Conservation (phyloP, 2,329 filamentous ascomycete genomes). For the Triangularia setosa region DNA sequence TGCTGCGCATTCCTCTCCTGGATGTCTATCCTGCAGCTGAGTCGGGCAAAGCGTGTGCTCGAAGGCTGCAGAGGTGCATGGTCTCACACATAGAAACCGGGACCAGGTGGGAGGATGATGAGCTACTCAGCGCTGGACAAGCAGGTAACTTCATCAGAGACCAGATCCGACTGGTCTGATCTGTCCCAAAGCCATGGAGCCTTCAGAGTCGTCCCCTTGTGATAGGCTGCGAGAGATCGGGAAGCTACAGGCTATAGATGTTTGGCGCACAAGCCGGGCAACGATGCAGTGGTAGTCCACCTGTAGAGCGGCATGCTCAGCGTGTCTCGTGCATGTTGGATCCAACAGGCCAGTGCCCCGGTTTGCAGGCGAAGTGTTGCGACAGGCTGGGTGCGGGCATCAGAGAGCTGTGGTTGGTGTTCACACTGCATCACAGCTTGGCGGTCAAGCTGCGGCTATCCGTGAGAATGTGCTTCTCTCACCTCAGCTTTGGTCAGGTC, state of each 20-base stretch:
- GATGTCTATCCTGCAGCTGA: conserved; percentile 11
- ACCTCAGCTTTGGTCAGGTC: not conserved
- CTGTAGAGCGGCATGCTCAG: conserved; percentile 8
- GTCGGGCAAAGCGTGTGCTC: conserved; percentile 19
- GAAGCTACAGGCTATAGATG: conserved; percentile 5
- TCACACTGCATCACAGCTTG: conserved; percentile 17
- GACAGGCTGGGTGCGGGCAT: conserved; percentile 8
- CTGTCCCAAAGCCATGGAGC: conserved; percentile 18
- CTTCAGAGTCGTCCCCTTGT: conserved; percentile 15
- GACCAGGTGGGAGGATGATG: not conserved
- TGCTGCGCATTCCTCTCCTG: conserved; percentile 4
- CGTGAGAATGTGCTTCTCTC: conserved; percentile 9
- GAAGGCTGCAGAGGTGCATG: conserved; percentile 21
- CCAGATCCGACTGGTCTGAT: conserved; percentile 2
- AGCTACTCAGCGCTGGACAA: not conserved
- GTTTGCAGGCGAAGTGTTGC: conserved; percentile 10
- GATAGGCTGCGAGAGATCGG: conserved; percentile 14
- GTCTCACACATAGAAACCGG: conserved; percentile 17
- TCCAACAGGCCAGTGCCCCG: conserved; percentile 19
- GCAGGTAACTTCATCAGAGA: not conserved
- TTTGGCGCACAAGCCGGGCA: conserved; percentile 21
- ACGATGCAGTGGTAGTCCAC: conserved; percentile 17
- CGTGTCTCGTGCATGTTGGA: not conserved
- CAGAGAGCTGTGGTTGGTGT: conserved; percentile 11
- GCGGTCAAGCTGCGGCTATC: conserved; percentile 20